phyloP scores from a whole-genome alignment of 306 rosid species.

The Dalbergia cochinchinensis region DNA sequence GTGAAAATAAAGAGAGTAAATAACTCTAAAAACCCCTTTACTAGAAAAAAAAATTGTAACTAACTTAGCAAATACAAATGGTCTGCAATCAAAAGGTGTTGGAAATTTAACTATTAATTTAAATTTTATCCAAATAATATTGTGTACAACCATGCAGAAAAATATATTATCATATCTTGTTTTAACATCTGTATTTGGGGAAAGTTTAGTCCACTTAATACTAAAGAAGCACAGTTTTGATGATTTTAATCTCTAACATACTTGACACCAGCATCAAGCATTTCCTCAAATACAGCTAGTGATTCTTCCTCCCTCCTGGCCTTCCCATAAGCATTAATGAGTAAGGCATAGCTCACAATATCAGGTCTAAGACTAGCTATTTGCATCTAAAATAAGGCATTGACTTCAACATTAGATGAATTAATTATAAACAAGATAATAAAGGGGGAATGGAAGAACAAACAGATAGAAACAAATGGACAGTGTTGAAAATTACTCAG shows the following conservation, averaged over 20 bases:
- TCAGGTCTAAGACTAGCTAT: constrained; percentile 91
- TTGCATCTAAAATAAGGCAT: constrained; percentile 83
- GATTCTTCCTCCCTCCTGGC: constrained; percentile 98
- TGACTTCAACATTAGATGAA: constrained; percentile 61
- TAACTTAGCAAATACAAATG: constrained; percentile 14
- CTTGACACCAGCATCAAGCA: constrained; percentile 99
- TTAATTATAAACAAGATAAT: constrained; percentile 52
- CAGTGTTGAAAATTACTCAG: constrained; percentile 41
- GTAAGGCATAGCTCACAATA: constrained; percentile 92
- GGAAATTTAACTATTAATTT: background rate
- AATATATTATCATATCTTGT: too few species aligned
- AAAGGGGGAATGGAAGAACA: constrained; percentile 35
- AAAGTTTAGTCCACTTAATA: background rate
- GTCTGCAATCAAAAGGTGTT: background rate
- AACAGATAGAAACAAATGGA: background rate
- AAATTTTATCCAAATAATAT: background rate
- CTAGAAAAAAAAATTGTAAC: background rate
- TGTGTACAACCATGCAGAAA: background rate
- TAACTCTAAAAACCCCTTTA: background rate
- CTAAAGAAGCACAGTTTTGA: too few species aligned
- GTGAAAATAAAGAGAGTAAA: constrained; percentile 44
- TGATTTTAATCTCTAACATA: constrained; percentile 43
- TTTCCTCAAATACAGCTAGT: constrained; percentile 94
- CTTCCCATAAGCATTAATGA: constrained; percentile 90
- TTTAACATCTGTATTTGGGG: too few species aligned